Evolutionary conservation across 441 rosid species (phyloP), one percentile per base, ranked within the genome.

Genomic region (Gossypium davidsonii): DNA sequence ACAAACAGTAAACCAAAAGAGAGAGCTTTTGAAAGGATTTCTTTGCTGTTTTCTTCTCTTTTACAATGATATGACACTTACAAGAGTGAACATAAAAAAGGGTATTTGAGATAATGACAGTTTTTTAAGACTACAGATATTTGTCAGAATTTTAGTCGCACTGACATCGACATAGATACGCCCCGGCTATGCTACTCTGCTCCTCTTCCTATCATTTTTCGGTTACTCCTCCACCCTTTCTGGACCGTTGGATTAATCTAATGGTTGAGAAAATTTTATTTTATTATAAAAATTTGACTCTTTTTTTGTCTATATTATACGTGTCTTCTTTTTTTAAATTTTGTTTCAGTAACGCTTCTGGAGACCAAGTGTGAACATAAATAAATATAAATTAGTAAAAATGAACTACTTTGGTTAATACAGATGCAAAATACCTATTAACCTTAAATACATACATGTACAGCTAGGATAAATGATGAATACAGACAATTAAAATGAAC

Each of bases 131-230:
- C 21, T 53, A 21, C 20, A 2, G 28, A 11, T 31, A 9, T 52
- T 31, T 68, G 72, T 68, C 72, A 17, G 72, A 31, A 51, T 68
- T 28, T 52, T 4, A 42, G 46, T 49, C 44, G 20, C 48, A 31
- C 72, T 52, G 28, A 26, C 26, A 28, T 28, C 72, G 60, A 68
- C 44, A 68, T 15, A 9, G 72, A 68, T 68, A 68, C 60, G 46
- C 48, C 34, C 61, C 6, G 1, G 61, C 48, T 31, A 4, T 1
- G 17, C 72, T 67, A 14, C 3, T 14, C 57, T 67, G 39, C 1
- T 14, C 14, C 10, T 25, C 12, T 14, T 66, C 71, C 2, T 25
- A 6, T 1, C 42, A 0, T 18, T 18, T 44, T n/a, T 31, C 18
- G 10, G 15, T 0, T n/a, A 7, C 6, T 6, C 52, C 4, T 48